Evolutionary conservation across 2,329 filamentous ascomycete species (phyloP).

Genomic region (Tothia fuscella): DNA sequence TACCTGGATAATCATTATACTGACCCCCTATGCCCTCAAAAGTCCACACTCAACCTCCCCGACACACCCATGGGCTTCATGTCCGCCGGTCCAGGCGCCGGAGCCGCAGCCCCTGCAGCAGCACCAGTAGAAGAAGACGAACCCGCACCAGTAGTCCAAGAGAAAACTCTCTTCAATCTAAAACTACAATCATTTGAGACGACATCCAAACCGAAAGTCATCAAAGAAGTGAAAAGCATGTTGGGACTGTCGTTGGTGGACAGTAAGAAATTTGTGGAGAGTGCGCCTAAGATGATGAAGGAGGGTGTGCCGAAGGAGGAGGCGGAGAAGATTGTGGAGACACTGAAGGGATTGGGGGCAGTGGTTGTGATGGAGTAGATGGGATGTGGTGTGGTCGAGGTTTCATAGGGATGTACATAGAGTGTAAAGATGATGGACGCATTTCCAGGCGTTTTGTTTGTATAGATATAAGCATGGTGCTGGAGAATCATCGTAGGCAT

Average conservation of each 20-base stretch:
- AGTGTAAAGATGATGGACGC: not conserved
- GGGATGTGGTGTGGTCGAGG: no score
- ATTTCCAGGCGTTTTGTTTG: slow-evolving; percentile 2
- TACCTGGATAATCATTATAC: not conserved
- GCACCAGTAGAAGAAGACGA: slow-evolving; percentile 62
- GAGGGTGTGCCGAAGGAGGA: slow-evolving; percentile 98
- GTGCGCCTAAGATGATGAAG: slow-evolving; percentile 96
- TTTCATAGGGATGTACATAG: not conserved
- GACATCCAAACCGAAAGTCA: slow-evolving; percentile 89
- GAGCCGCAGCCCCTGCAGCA: slow-evolving; percentile 51
- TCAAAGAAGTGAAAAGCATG: slow-evolving; percentile 98
- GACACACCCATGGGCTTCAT: slow-evolving; percentile 91
- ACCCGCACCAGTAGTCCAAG: slow-evolving; percentile 74
- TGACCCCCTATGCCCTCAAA: slow-evolving; percentile 13
- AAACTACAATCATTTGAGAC: slow-evolving; percentile 89
- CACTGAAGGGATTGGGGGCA: slow-evolving; percentile 85
- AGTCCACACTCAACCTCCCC: slow-evolving; percentile 94
- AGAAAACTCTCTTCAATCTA: slow-evolving; percentile 95
- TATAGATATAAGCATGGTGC: not conserved
- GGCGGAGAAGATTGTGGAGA: slow-evolving; percentile 93
- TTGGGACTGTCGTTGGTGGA: slow-evolving; percentile 92
- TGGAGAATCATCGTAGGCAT: no score
- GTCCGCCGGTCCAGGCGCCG: slow-evolving; percentile 50
- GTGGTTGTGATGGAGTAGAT: slow-evolving; percentile 84
- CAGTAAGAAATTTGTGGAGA: slow-evolving; percentile 99